Percentiles rank a stretch among this genome's conserved stretches.
phyloP scores from a whole-genome alignment of 2,329 filamentous ascomycete genomes.

The Alternaria incomplexa region DNA sequence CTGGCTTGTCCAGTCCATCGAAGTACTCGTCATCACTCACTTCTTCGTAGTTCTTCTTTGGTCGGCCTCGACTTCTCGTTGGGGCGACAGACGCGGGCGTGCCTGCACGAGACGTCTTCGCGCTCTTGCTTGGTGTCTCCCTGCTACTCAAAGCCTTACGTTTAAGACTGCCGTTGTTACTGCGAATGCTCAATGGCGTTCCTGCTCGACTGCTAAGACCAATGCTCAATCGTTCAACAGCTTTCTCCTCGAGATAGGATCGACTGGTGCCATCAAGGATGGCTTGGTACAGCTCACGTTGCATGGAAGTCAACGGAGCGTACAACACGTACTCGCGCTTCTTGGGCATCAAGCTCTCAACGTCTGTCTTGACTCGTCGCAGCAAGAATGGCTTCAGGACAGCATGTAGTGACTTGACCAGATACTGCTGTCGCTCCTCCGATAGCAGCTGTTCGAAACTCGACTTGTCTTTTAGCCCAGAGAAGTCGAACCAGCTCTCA shows the following conservation, averaged over 20 bases:
- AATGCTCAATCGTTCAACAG: slow-evolving; percentile 67
- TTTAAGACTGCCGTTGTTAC: slow-evolving; percentile 60
- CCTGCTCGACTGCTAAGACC: slow-evolving; percentile 49
- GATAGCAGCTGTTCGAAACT: slow-evolving; percentile 79
- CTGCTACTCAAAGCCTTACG: slow-evolving; percentile 59
- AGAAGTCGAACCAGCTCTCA: slow-evolving; percentile 97
- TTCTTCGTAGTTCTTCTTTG: slow-evolving; percentile 67
- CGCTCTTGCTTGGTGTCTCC: slow-evolving; percentile 69
- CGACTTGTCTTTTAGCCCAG: slow-evolving; percentile 82
- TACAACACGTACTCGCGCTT: slow-evolving; percentile 97
- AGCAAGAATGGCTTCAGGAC: slow-evolving; percentile 91
- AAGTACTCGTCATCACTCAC: slow-evolving; percentile 88
- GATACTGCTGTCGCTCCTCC: slow-evolving; percentile 76
- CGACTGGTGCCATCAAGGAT: slow-evolving; percentile 65
- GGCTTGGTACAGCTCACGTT: slow-evolving; percentile 87
- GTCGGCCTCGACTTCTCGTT: slow-evolving; percentile 59
- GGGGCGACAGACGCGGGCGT: slow-evolving; percentile 68
- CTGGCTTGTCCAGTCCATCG: slow-evolving; percentile 69
- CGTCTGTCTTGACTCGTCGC: slow-evolving; percentile 88
- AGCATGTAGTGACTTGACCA: slow-evolving; percentile 88
- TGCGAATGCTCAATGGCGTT: slow-evolving; percentile 55
- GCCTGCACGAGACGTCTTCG: slow-evolving; percentile 75
- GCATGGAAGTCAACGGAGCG: slow-evolving; percentile 87
- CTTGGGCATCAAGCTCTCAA: slow-evolving; percentile 88
- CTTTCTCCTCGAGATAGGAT: slow-evolving; percentile 74